Base-by-base conservation (phyloP, 106 monocot genomes). In the Hemerocallis citrina region DNA sequence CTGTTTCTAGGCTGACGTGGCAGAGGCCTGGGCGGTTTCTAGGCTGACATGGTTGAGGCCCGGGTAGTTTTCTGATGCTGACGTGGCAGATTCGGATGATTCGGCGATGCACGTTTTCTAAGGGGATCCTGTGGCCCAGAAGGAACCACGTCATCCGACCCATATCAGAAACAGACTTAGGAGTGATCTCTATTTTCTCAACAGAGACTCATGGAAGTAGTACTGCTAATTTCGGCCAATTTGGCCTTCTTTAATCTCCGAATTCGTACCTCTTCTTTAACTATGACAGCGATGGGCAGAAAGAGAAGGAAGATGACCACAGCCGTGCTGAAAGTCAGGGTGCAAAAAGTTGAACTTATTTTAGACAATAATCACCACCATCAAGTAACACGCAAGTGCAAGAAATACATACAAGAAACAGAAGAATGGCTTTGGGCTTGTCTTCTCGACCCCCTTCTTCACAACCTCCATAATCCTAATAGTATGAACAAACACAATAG, bases 331-430 rank as follows among this genome's bases (percentile, higher is more conserved):
- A 36, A 54, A 71, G 55, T 57, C 59, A 7, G 35, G 2, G 0
- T 40, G 51, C 10, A 54, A 40, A 27, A 66, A 59, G 3, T 46
- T 5, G n/a, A 66, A 1, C 2, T 8, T 12, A 6, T 71, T 71
- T 45, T 77, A 34, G 52, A 77, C 14, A 12, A 77, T 9, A 22
- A 77, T 65, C 7, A 71, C 29, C 33, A 77, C 29, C 58, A 76
- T 11, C 14, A 76, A 30, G 25, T 68, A 76, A 15, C n/a, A 38
- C 1, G 47, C 75, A 29, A 76, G 63, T 2, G 55, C 50, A 0
- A 75, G 11, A 17, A 63, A 48, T 43, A 75, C 47, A 48, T 69
- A 75, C 4, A 75, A 47, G 38, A 75, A 69, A 28, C 63, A 48
- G 43, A 56, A 68, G 22, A 68, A 68, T 12, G 62, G 48, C 11